Evolutionary conservation across 441 rosid genomes (phyloP), one percentile per base, ranked within the genome.

Genomic region (Oxalis stricta): DNA sequence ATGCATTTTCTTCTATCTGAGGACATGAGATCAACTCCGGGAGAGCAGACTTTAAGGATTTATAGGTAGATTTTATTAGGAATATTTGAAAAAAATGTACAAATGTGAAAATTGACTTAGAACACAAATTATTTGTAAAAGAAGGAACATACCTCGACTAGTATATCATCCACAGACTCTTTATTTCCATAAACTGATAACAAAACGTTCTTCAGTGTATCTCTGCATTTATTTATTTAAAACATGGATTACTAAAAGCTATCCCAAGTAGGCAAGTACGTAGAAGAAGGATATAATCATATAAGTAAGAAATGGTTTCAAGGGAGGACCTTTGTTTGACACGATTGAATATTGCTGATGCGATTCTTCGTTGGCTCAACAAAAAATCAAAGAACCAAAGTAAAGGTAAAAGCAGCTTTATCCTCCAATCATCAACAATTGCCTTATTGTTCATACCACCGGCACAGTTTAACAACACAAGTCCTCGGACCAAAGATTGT

Each of bases 371-470:
- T 58, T 81, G 93, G 50, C 70, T 84, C 46, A 87, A 52, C 41
- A 87, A 59, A 52, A 81, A 79, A 63, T 84, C 97, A 18, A 87
- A 13, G 39, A 87, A 60, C 70, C 68, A 75, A 34, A 88, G 79
- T 60, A 88, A 52, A 7, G 93, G 93, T 10, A 75, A 51, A 34
- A 84, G 21, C 3, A 84, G 65, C 68, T 73, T 87, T 75, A 87
- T 81, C 76, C 95, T 75, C 95, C 97, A 87, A 69, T 87, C 95
- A 21, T 87, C 87, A 50, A 87, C 80, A 41, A 84, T 63, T 2
- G 93, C 95, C 70, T 87, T 84, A 59, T 84, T 84, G 69, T 87
- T 87, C 97, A 87, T 84, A 34, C 95, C 95, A 54, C 97, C 95
- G 16, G 97, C 73, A 65, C 95, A 87, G 7, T 87, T 87, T 64